phyloP scores from a whole-genome alignment of 495 filamentous ascomycete species.

The Xylaria venustula region DNA sequence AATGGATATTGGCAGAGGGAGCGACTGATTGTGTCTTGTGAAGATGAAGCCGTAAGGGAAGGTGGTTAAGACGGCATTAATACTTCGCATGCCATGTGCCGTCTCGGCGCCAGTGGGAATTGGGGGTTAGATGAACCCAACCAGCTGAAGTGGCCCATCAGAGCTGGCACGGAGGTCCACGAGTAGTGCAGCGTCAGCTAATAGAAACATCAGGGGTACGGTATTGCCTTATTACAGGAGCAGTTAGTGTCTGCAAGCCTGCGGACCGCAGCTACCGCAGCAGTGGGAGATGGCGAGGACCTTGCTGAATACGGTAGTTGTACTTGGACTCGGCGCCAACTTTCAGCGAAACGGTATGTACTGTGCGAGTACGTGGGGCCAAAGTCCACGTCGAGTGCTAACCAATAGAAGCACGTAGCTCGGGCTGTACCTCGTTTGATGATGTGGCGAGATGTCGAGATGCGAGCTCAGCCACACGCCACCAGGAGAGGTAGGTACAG shows the following conservation, averaged over 20 bases:
- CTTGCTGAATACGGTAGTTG: no score
- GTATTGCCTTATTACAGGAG: background rate
- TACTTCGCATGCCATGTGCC: background rate
- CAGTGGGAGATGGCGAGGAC: background rate
- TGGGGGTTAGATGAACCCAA: background rate
- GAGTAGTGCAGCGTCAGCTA: no score
- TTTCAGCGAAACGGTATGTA: background rate
- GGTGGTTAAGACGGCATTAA: slow-evolving; percentile 2
- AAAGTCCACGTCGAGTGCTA: background rate
- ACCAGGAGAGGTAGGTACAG: no score
- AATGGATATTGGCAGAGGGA: background rate
- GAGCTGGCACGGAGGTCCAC: no score
- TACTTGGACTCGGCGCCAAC: background rate
- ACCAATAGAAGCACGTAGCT: background rate
- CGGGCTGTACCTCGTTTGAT: background rate
- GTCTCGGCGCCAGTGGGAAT: background rate
- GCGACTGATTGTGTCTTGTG: background rate
- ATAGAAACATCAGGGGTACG: slow-evolving; percentile 3
- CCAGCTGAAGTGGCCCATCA: background rate
- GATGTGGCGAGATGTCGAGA: slow-evolving; percentile 5
- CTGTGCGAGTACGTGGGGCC: background rate
- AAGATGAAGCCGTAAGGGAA: background rate
- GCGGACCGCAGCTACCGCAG: slow-evolving; percentile 7
- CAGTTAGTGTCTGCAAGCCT: slow-evolving; percentile 11
- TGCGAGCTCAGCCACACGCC: background rate